phyloP scores from a whole-genome alignment of 2,329 filamentous ascomycete genomes.

The Dactylellina leptospora region DNA sequence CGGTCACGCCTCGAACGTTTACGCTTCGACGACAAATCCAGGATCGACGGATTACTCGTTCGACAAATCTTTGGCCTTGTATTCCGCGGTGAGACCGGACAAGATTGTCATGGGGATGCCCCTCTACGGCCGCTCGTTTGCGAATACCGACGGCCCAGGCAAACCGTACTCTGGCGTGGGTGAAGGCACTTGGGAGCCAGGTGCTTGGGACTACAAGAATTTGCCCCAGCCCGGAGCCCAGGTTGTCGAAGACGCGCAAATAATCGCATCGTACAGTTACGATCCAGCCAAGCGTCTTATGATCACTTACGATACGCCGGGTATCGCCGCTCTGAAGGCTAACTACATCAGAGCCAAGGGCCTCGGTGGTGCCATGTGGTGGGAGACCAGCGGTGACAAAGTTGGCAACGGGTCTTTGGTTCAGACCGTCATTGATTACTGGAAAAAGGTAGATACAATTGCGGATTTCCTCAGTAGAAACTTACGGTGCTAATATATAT shows the following conservation, averaged over 20 bases:
- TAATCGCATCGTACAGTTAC: constrained; percentile 81
- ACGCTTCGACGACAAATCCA: constrained; percentile 68
- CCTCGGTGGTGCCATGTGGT: constrained; percentile 96
- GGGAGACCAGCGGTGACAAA: constrained; percentile 86
- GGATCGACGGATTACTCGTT: constrained; percentile 80
- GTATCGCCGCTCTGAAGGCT: constrained; percentile 74
- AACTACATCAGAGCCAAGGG: constrained; percentile 72
- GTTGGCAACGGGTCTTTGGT: constrained; percentile 34
- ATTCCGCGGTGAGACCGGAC: constrained; percentile 69
- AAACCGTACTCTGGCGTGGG: constrained; percentile 75
- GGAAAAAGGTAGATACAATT: neutral
- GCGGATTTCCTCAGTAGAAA: no score
- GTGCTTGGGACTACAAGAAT: constrained; percentile 88
- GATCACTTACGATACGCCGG: constrained; percentile 79
- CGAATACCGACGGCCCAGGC: constrained; percentile 79
- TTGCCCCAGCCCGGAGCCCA: constrained; percentile 74
- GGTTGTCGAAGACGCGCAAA: constrained; percentile 71
- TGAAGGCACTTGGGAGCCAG: constrained; percentile 82
- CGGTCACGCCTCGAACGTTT: constrained; percentile 85
- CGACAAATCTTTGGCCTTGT: constrained; percentile 74
- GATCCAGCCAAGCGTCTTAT: constrained; percentile 71
- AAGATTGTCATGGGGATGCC: constrained; percentile 95
- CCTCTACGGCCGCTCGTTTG: constrained; percentile 86
- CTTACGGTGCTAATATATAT: neutral
- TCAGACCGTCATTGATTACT: constrained; percentile 23